Base-by-base conservation (phyloP, 345 rosid species). In the Hibiscus trionum region DNA sequence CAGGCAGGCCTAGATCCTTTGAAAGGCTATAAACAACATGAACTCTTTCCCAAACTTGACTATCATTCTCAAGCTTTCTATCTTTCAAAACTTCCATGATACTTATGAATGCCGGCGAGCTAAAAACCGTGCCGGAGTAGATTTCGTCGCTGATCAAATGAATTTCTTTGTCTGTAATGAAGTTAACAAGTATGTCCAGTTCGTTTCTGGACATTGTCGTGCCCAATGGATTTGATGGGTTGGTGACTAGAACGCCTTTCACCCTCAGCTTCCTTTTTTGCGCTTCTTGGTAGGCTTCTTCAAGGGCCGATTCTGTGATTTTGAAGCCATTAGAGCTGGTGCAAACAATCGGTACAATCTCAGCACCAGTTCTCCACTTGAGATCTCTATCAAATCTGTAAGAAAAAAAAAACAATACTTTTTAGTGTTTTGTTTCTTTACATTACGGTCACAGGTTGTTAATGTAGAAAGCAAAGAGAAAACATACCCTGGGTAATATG, bases 181-280 rank as follows among this genome's bases (percentile, higher is more conserved):
- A 91, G 83, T 70, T 82, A 35, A 91, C 61, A 50, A 91, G 90
- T 79, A 87, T 90, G 79, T 83, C 85, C 44, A 88, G 76, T 70
- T 91, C 96, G 19, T 69, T 71, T 71, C 87, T 82, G 52, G 73
- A 81, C 82, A 84, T 80, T 17, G 93, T 80, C 15, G 90, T 91
- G 73, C 96, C 96, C 74, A 91, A 77, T 35, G 96, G 96, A 60
- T 91, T 91, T 1, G 93, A 91, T 16, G 96, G 96, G 83, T 91
- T 91, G 9, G 96, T 91, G 37, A 89, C 42, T 37, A 37, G 42
- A 6, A 37, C 44, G 3, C 96, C 96, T 75, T 91, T 88, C 66
- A 91, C 93, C 63, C 76, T 87, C n/a, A 87, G 77, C 74, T 86
- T 85, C 42, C 80, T 86, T 62, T 78, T 79, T n/a, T 85, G 84